Evolutionary conservation across 441 rosid genomes (phyloP).

Genomic region (Pelargonium myrrhifolium): DNA sequence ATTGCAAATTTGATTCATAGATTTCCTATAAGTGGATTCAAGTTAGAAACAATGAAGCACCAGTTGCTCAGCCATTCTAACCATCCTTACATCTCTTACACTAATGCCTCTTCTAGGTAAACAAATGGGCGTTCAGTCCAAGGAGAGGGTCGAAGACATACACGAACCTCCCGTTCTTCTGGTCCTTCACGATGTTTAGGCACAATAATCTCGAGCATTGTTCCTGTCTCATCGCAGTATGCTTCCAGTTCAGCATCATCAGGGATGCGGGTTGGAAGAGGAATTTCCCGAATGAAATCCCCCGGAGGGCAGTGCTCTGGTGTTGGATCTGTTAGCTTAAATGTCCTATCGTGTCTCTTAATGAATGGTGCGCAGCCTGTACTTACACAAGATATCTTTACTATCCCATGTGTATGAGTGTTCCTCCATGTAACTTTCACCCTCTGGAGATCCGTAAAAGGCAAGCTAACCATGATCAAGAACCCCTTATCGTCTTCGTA

Average conservation of each 20-base stretch:
- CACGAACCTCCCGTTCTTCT: slow-evolving; percentile 85
- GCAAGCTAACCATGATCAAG: slow-evolving; percentile 62
- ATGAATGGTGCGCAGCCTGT: slow-evolving; percentile 63
- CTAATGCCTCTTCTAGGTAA: slow-evolving; percentile 31
- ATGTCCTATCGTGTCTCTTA: slow-evolving; percentile 69
- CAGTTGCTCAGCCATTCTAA: slow-evolving; percentile 19
- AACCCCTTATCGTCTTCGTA: slow-evolving; percentile 69
- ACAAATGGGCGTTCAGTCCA: slow-evolving; percentile 43
- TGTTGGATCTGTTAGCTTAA: slow-evolving; percentile 81
- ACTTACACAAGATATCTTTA: slow-evolving; percentile 67
- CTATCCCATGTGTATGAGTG: slow-evolving; percentile 55
- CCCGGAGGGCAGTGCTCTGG: slow-evolving; percentile 97
- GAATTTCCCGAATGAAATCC: slow-evolving; percentile 65
- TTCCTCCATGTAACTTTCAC: slow-evolving; percentile 85
- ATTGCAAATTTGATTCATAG: slow-evolving; percentile 31
- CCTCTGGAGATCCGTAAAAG: slow-evolving; percentile 62
- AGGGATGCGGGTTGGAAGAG: slow-evolving; percentile 69
- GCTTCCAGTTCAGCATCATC: slow-evolving; percentile 85
- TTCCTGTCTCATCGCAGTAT: slow-evolving; percentile 62
- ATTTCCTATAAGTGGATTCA: slow-evolving; percentile 27
- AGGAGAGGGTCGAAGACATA: slow-evolving; percentile 61
- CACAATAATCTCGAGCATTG: slow-evolving; percentile 64
- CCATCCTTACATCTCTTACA: slow-evolving; percentile 29
- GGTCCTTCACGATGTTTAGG: slow-evolving; percentile 78
- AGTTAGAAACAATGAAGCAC: slow-evolving; percentile 43